Evolutionary conservation across 139 green algal genomes (phyloP), one percentile per base, ranked within the genome.

Genomic region (Spirogloea muscicola): DNA sequence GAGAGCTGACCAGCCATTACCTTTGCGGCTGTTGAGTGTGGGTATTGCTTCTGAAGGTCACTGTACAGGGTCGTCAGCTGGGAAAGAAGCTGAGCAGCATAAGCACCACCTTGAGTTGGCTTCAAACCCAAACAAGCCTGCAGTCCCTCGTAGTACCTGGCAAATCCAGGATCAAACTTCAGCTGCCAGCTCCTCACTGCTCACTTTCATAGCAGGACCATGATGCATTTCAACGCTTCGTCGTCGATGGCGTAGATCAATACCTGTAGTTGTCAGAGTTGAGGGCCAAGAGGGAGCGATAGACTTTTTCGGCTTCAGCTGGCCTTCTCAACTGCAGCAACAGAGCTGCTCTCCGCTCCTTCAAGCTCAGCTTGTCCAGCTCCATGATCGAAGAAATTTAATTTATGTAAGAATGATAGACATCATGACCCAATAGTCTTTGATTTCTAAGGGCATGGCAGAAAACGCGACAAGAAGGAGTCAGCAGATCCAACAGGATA

Each of bases 21-120:
- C 52, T 85, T 84, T n/a, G 43, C 58, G 31, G 75, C 82, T 34
- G 42, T 49, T 2, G 65, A 85, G 7, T 65, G 55, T 3, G 91
- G 87, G 79, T 92, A 87, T n/a, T 76, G 10, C 27, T 68, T 61
- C 25, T 70, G 41, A 41, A 98, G 87, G 49, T 91, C 83, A 0
- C 36, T 58, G 78, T 98, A 98, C 65, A 96, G 74, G 13, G 58
- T 66, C 1, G 43, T 9, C 58, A 97, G 78, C 59, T 66, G 61
- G 2, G 1, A 44, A 10, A 77, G 25, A 39, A 84, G 41, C 37
- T 42, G 44, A 0, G 44, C 63, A 3, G 16, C n/a, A 34, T 43
- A 86, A 1, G 18, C 27, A 29, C 75, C 65, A 27, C 4, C 59
- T 59, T 1, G 10, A 33, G 3, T 9, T 36, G 51, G 25, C 7